Base-by-base conservation (phyloP, 805 yeast species). In the Torulaspora maleeae region DNA sequence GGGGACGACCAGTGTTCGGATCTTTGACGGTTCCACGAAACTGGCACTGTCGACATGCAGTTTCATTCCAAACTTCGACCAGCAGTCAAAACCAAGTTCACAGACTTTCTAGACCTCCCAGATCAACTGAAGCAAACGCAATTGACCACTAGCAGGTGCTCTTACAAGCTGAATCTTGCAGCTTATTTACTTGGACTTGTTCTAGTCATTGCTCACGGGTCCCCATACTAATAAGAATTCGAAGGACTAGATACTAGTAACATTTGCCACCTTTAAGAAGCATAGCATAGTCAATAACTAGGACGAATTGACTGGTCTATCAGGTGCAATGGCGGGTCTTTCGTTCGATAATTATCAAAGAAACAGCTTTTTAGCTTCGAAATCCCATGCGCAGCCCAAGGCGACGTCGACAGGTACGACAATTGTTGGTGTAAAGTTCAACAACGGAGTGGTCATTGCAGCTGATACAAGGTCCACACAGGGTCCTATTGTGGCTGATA, bases 361-460 rank as follows among this genome's bases (percentile, higher is more conserved):
- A 74, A 93, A 93, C 68, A 78, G 77, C 48, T 81, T 71, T 55
- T 75, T 93, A 44, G 75, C 84, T 13, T 72, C 83, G 17, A 75
- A 80, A 53, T 96, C 97, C 10, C 27, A 45, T 35, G 79, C 82
- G 3, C 72, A 79, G 28, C 97, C 98, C 43, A 83, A 75, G 52
- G 95, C 96, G 29, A 93, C 99, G 1, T 88, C 97, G 17, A 93
- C 99, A 1, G 99, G 99, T 73, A 93, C 99, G n/a, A 93, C 99
- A 0, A 93, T 93, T 72, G 99, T 93, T 19, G 99, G 99, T 41
- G 86, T 95, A 64, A 86, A 84, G 62, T 91, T 85, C 68, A 73
- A 86, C 43, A 91, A 88, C 50, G 99, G 99, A 58, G 99, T 91
- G 24, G 88, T 93, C 32, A 88, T 93, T 68, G 98, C 99, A 10